Conservation (phyloP, 768 basidiomycete species). For the Trametes cubensis region DNA sequence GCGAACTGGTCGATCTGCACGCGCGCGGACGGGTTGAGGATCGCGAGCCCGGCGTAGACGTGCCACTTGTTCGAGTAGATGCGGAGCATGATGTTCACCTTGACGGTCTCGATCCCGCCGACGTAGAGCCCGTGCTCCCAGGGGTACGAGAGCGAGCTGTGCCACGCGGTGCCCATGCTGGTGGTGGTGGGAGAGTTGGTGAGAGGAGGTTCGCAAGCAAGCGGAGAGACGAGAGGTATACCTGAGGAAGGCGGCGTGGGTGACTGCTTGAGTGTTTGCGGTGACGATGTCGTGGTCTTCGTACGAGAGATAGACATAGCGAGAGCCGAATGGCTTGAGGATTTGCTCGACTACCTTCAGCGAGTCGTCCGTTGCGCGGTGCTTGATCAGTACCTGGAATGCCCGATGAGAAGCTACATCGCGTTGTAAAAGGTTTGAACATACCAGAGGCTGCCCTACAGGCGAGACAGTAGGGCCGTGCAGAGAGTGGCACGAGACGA, state of each 20-base stretch:
- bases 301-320: slow-evolving; percentile 92
- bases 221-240: slow-evolving; percentile 34
- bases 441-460: slow-evolving; percentile 86
- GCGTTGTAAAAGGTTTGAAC: not conserved
- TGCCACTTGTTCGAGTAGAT: slow-evolving; percentile 99
- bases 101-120: slow-evolving; percentile 96
- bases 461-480: slow-evolving; percentile 92
- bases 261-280: slow-evolving; percentile 97
- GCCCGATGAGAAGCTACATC: not conserved
- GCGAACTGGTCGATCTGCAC: slow-evolving; percentile 92
- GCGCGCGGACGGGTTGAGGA: slow-evolving; percentile 90
- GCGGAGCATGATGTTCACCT: slow-evolving; percentile 94
- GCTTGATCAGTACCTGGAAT: slow-evolving; percentile 80
- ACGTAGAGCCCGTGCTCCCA: slow-evolving; percentile 97
- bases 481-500: slow-evolving; percentile 92
- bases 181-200: not conserved
- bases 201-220: not conserved
- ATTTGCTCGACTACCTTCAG: slow-evolving; percentile 81
- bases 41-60: slow-evolving; percentile 98
- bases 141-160: slow-evolving; percentile 72
- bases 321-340: slow-evolving; percentile 75
- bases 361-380: slow-evolving; percentile 76
- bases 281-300: slow-evolving; percentile 96
- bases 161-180: slow-evolving; percentile 99
- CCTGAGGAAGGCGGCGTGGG: slow-evolving; percentile 97